Evolutionary conservation across 805 yeast species (phyloP).

Genomic region (Candida argentea): DNA sequence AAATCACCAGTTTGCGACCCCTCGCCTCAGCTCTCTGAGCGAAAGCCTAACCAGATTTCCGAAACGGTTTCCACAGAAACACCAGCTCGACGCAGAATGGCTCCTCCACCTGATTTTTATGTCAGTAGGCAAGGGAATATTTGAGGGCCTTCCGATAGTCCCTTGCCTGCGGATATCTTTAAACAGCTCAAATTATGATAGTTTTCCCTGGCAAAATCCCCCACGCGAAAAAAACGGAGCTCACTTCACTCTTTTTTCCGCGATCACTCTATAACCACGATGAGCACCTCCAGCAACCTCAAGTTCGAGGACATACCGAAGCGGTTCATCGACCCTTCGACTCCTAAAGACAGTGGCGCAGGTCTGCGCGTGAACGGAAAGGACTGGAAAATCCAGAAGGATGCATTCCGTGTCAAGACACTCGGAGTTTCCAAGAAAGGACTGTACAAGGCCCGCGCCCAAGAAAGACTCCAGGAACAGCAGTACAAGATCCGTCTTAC

Average conservation of each 20-base stretch:
- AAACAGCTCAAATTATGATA: slow-evolving; percentile 1
- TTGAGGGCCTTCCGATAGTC: too few species aligned
- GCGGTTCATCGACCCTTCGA: slow-evolving; percentile 24
- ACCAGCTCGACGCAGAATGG: too few species aligned
- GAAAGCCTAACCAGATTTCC: too few species aligned
- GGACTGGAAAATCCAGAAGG: slow-evolving; percentile 60
- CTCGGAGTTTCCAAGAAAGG: slow-evolving; percentile 40
- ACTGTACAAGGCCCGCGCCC: slow-evolving; percentile 58
- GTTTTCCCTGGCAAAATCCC: too few species aligned
- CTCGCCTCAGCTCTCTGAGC: too few species aligned
- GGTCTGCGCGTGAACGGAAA: slow-evolving; percentile 56
- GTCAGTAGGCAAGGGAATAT: too few species aligned
- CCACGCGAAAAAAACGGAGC: not conserved
- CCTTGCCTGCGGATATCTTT: too few species aligned
- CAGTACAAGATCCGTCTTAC: slow-evolving; percentile 60
- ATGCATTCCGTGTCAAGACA: slow-evolving; percentile 55
- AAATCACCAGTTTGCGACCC: too few species aligned
- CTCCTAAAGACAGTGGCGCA: slow-evolving; percentile 26
- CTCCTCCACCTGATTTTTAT: too few species aligned
- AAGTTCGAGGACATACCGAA: slow-evolving; percentile 24
- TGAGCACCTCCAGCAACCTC: slow-evolving; percentile 22
- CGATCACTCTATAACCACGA: slow-evolving; percentile 5
- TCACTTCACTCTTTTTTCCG: slow-evolving; percentile 2
- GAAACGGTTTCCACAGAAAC: too few species aligned
- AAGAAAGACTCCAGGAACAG: slow-evolving; percentile 53